Base-by-base conservation (phyloP, 2,329 filamentous ascomycete genomes). In the Pseudopithomyces chartarum region DNA sequence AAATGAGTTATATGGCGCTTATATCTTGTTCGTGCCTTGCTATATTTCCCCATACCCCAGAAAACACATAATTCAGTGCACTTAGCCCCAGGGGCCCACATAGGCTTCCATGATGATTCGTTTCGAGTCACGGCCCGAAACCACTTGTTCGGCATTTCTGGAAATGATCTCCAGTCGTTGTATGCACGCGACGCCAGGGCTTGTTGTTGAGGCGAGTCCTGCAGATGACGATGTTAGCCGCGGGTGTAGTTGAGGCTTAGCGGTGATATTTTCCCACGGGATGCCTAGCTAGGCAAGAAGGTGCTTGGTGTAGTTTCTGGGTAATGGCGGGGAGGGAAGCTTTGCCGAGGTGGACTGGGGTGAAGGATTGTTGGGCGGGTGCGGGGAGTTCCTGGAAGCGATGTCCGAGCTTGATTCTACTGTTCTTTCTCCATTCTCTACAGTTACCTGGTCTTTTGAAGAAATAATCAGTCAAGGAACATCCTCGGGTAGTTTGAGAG, bases 221-320 rank as follows among this genome's bases (percentile, higher is more conserved):
- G 38, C 48, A 33, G 17, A 51, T 51, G 48, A 43, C 26, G 48
- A 51, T 32, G 48, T 26, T 51, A 42, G 15, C 22, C 32, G 44
- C 11, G 17, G 26, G 17, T 47, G 29, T 34, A 36, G 34, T 23
- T 42, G 47, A 40, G 47, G 34, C 23, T 42, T 50, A 32, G 22
- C 22, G 47, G 22, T 15, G 40, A 32, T 19, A 32, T 17, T 42
- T 19, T 38, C 23, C 38, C 19, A 40, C 48, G 48, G 48, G 38
- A 40, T 51, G 48, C 48, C 38, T 15, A 42, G 12, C 26, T 42
- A 42, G 48, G 34, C 15, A 39, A 40, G 17, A 26, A 33, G 29
- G 32, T 19, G 20, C 42, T 32, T 50, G n/a, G 33, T 11, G 38
- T 33, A 23, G 38, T 36, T 22, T 39, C 23, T 11, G 43, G 15